These are phyloP conservation scores for Hypoxylon sp. DNA, from an alignment of 2,329 filamentous ascomycete species.

Conservation along the genomic window DNA sequence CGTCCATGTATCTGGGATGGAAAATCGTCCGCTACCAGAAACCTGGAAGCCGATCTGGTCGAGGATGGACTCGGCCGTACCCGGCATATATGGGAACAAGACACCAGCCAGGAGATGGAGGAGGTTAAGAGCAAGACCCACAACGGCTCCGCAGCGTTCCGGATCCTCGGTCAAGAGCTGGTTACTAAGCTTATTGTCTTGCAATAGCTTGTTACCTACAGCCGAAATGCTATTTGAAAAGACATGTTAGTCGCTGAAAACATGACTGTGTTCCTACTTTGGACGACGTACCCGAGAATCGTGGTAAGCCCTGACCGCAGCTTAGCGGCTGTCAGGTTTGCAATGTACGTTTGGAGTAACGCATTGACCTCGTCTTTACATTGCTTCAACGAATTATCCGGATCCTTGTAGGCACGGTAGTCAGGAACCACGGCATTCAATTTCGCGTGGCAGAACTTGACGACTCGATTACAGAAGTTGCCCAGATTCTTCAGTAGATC, in stretches of 20 bases:
- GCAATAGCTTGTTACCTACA: constrained; percentile 58
- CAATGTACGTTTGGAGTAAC: constrained; percentile 71
- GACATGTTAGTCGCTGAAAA: constrained; percentile 11
- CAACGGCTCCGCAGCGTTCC: constrained; percentile 62
- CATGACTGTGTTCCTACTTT: not conserved
- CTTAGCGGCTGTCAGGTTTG: constrained; percentile 74
- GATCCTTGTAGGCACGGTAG: constrained; percentile 51
- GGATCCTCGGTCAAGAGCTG: constrained; percentile 62
- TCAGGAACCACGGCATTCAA: constrained; percentile 68
- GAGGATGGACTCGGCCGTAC: constrained; percentile 77
- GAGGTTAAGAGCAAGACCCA: constrained; percentile 84
- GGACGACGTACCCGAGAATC: constrained; percentile 24
- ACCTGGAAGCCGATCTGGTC: constrained; percentile 72
- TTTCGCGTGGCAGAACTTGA: constrained; percentile 70
- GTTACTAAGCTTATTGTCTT: constrained; percentile 63
- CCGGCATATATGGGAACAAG: constrained; percentile 84
- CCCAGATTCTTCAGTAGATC: constrained; percentile 81
- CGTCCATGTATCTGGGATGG: constrained; percentile 73
- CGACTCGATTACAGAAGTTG: constrained; percentile 60
- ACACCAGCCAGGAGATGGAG: constrained; percentile 82
- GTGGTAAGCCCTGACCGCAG: constrained; percentile 67
- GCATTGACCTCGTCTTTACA: constrained; percentile 69
- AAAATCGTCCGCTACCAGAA: constrained; percentile 41
- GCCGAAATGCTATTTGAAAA: constrained; percentile 30
- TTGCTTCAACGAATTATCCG: constrained; percentile 39